Percentiles rank a stretch among this genome's conserved stretches.
Conservation (phyloP, 192 early-diverging fungal genomes). For the Podila minutissima region DNA sequence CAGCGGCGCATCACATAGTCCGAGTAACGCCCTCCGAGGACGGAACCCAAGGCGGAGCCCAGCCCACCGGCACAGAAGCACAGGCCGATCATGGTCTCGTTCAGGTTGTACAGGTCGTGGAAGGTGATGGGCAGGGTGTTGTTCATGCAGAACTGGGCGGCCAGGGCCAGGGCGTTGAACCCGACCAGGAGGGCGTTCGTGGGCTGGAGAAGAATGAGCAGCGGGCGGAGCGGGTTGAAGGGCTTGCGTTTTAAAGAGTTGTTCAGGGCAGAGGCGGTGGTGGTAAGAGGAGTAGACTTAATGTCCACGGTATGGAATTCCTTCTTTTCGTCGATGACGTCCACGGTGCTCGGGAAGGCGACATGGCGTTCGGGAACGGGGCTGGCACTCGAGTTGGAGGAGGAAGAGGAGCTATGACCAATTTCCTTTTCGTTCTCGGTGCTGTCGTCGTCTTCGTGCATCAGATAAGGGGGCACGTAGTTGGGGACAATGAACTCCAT, state of each 20-base stretch:
- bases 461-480: conserved; percentile 20
- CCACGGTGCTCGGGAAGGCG: conserved; percentile 12
- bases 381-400: neutral
- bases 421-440: neutral
- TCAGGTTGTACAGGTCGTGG: conserved; percentile 32
- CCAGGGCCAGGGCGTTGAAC: conserved; percentile 44
- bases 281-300: neutral
- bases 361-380: conserved; percentile 15
- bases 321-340: neutral
- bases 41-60: conserved; percentile 52
- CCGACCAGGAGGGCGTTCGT: conserved; percentile 37
- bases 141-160: conserved; percentile 51
- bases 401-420: too few relatives aligned
- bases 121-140: conserved; percentile 53
- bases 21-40: conserved; percentile 51
- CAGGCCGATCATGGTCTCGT: conserved; percentile 49
- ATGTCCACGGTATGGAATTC: neutral
- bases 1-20: conserved; percentile 45
- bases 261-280: neutral
- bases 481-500: conserved; percentile 42
- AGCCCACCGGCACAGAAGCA: conserved; percentile 55
- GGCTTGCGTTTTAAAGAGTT: conserved; percentile 16
- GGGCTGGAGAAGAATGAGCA: conserved; percentile 36
- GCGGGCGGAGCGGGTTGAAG: conserved; percentile 44
- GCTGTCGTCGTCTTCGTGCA: conserved; percentile 6